These are phyloP conservation scores for Solanum boliviense DNA, from an alignment of 257 asterid species.

Conservation along the genomic window DNA sequence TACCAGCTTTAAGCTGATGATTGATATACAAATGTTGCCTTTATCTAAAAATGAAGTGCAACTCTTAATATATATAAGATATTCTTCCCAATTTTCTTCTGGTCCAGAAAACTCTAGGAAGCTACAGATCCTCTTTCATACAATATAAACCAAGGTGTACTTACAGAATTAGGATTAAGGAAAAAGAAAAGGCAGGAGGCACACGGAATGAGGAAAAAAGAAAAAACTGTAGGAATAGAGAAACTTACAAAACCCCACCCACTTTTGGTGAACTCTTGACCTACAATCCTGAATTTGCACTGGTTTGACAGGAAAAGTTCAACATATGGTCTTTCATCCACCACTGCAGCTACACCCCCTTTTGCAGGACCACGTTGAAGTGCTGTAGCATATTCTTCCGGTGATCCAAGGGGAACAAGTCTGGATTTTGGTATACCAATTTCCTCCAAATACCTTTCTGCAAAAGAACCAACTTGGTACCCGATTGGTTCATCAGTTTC, in stretches of 20 bases:
- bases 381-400: constrained; percentile 38
- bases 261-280: constrained; percentile 48
- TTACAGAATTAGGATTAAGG: not conserved
- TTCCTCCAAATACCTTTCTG: constrained; percentile 41
- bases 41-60: not conserved
- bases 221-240: not conserved
- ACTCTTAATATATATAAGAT: not conserved
- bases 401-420: constrained; percentile 46
- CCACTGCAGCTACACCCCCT: constrained; percentile 64
- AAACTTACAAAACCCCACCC: constrained; percentile 74
- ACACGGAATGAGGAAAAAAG: not conserved
- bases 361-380: constrained; percentile 36
- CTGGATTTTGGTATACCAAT: constrained; percentile 44
- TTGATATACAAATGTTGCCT: no score
- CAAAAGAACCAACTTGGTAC: constrained; percentile 62
- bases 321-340: constrained; percentile 54
- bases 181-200: not conserved
- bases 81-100: not conserved
- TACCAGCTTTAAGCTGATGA: no score
- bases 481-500: constrained; percentile 41
- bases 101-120: not conserved
- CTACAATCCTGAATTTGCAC: constrained; percentile 39
- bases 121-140: not conserved
- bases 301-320: constrained; percentile 44
- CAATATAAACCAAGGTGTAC: not conserved